Evolutionary conservation across 371 early-diverging fungal genomes (phyloP).

Genomic region (Mucor piriformis): DNA sequence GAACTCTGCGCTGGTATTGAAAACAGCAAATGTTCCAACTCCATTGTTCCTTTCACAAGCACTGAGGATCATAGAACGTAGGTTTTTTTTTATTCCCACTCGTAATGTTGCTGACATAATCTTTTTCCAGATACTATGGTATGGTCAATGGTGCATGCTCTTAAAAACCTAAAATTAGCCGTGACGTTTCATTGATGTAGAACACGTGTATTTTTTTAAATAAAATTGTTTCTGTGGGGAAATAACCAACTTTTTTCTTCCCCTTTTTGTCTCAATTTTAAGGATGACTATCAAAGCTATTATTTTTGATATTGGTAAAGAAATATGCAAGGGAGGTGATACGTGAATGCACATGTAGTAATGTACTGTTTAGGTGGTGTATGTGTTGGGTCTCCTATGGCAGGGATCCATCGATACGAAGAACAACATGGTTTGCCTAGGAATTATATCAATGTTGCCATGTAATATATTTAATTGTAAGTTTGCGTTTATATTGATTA

Average conservation of each 20-base stretch:
- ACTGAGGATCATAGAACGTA: slow-evolving; percentile 26
- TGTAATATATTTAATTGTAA: slow-evolving; percentile 47
- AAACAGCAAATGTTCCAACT: slow-evolving; percentile 26
- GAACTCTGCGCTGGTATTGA: slow-evolving; percentile 32
- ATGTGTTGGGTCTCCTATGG: slow-evolving; percentile 80
- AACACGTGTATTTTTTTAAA: not conserved
- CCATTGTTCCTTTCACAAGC: slow-evolving; percentile 30
- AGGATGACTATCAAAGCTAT: slow-evolving; percentile 23
- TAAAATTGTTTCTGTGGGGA: not conserved
- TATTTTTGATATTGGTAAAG: slow-evolving; percentile 27
- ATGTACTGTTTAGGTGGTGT: slow-evolving; percentile 65
- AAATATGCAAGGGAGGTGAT: not conserved
- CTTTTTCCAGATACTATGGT: slow-evolving; percentile 3
- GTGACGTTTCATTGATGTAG: not conserved
- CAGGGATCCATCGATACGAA: slow-evolving; percentile 76
- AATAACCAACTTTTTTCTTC: not conserved
- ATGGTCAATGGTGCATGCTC: slow-evolving; percentile 5
- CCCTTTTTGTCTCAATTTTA: not conserved
- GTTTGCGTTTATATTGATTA: not conserved
- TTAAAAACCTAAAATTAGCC: not conserved
- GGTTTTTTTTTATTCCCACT: not conserved
- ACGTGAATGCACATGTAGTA: not conserved
- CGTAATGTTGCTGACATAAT: not conserved
- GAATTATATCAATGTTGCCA: slow-evolving; percentile 82
- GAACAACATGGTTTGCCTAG: slow-evolving; percentile 64